Evolutionary conservation across 352 stramenopile species (phyloP).

Genomic region (Pythium insidiosum): DNA sequence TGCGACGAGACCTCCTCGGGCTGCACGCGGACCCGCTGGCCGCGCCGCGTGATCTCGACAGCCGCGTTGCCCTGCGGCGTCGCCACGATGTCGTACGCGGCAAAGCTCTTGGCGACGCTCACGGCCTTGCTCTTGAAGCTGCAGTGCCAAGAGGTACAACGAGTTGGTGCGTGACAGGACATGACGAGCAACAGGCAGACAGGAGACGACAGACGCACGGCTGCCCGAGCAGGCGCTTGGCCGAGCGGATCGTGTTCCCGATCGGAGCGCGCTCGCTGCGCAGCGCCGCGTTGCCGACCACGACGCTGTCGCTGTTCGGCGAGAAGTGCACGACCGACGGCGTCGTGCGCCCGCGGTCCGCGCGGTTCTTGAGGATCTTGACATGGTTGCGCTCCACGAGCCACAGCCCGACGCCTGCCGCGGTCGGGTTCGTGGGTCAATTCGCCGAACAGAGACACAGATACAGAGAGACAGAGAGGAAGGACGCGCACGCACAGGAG

Average conservation of each 20-base stretch:
- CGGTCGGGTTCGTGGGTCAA: background rate
- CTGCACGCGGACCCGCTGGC: slow-evolving; percentile 24
- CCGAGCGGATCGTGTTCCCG: slow-evolving; percentile 65
- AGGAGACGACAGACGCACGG: too few species aligned
- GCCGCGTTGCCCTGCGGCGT: slow-evolving; percentile 53
- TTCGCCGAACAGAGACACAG: background rate
- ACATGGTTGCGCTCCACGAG: slow-evolving; percentile 70
- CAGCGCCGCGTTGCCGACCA: slow-evolving; percentile 51
- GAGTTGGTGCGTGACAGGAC: too few species aligned
- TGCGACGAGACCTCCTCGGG: slow-evolving; percentile 64
- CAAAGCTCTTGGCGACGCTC: slow-evolving; percentile 46
- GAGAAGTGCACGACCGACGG: slow-evolving; percentile 75
- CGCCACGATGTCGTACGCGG: slow-evolving; percentile 33
- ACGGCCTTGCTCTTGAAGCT: slow-evolving; percentile 43
- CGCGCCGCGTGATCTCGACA: slow-evolving; percentile 29
- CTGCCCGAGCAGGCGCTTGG: slow-evolving; percentile 82
- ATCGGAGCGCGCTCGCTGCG: slow-evolving; percentile 40
- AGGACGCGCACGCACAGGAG: slow-evolving; percentile 76
- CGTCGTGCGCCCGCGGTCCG: slow-evolving; percentile 55
- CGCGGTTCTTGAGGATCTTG: slow-evolving; percentile 77
- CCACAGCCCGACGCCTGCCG: slow-evolving; percentile 68
- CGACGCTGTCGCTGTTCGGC: slow-evolving; percentile 26
- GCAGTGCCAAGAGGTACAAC: too few species aligned
- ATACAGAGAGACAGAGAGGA: too few species aligned
- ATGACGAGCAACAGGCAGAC: too few species aligned